These are phyloP conservation scores for Platanthera guangdongensis DNA, from an alignment of 106 monocot genomes.

Conservation along the genomic window DNA sequence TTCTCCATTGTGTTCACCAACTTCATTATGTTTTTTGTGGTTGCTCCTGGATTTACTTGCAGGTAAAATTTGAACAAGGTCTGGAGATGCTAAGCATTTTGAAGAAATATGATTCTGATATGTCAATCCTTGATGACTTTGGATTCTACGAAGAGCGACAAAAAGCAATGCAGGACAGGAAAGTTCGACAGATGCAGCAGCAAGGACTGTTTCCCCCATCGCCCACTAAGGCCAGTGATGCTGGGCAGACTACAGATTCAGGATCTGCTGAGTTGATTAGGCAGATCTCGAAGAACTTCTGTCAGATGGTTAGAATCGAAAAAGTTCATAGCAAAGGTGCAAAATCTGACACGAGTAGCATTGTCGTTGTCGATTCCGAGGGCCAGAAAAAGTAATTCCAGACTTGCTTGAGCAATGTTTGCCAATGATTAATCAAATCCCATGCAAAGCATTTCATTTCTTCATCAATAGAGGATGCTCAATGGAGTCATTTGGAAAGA, in stretches of 20 bases:
- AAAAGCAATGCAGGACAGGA: conserved; percentile 82
- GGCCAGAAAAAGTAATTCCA: conserved; percentile 5
- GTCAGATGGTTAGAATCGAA: conserved; percentile 39
- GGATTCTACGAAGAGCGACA: conserved; percentile 79
- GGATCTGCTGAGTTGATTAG: conserved; percentile 23
- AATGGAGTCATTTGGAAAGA: not conserved
- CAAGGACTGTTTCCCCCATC: conserved; percentile 16
- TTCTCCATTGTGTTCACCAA: not conserved
- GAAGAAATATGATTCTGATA: conserved; percentile 62
- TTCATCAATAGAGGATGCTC: not conserved
- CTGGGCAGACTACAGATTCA: conserved; percentile 5
- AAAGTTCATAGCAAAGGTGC: conserved; percentile 26
- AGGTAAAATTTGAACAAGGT: conserved; percentile 89
- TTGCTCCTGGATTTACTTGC: conserved; percentile 7
- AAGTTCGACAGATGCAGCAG: conserved; percentile 43
- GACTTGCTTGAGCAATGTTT: not conserved
- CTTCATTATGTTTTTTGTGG: not conserved
- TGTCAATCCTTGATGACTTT: conserved; percentile 84
- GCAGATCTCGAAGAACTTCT: conserved; percentile 62
- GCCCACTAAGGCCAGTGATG: not conserved
- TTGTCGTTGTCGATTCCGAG: conserved; percentile 17
- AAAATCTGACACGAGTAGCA: conserved; percentile 10
- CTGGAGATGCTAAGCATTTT: conserved; percentile 80
- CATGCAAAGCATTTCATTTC: not conserved
- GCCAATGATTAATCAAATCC: not conserved